Evolutionary conservation across 352 stramenopile species (phyloP).

Genomic region (Porosira glacialis): DNA sequence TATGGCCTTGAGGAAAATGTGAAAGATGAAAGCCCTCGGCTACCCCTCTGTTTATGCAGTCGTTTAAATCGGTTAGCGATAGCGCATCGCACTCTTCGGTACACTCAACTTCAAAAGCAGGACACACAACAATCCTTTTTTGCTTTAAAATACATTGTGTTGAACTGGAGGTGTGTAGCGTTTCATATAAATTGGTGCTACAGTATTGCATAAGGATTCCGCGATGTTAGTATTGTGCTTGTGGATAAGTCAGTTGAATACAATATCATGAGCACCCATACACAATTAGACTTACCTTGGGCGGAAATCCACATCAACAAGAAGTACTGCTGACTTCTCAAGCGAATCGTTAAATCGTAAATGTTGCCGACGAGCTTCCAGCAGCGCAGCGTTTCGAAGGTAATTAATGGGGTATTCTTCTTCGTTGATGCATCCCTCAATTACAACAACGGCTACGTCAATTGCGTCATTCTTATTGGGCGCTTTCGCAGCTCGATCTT

Average conservation of each 20-base stretch:
- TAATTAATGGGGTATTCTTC: constrained; percentile 33
- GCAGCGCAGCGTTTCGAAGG: constrained; percentile 25
- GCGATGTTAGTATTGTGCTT: no score
- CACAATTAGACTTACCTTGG: no score
- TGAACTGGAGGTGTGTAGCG: constrained; percentile 9
- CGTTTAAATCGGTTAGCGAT: constrained; percentile 13
- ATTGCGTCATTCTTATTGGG: neutral
- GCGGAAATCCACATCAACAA: constrained; percentile 28
- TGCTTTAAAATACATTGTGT: constrained; percentile 4
- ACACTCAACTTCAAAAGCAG: constrained; percentile 31
- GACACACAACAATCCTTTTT: constrained; percentile 16
- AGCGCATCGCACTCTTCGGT: neutral
- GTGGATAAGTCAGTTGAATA: no score
- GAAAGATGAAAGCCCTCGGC: constrained; percentile 35
- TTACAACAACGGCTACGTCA: constrained; percentile 12
- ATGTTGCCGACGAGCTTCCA: constrained; percentile 22
- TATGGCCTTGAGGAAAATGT: constrained; percentile 34
- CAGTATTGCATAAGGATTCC: no score
- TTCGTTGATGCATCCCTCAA: constrained; percentile 18
- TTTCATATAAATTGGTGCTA: constrained; percentile 6
- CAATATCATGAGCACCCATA: no score
- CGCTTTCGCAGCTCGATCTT: neutral
- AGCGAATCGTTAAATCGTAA: constrained; percentile 14
- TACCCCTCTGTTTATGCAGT: neutral
- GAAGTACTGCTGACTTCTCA: constrained; percentile 23